Evolutionary conservation across 169 alveolate genomes (phyloP), one percentile per base, ranked within the genome.

Genomic region (Eimeria acervulina): DNA sequence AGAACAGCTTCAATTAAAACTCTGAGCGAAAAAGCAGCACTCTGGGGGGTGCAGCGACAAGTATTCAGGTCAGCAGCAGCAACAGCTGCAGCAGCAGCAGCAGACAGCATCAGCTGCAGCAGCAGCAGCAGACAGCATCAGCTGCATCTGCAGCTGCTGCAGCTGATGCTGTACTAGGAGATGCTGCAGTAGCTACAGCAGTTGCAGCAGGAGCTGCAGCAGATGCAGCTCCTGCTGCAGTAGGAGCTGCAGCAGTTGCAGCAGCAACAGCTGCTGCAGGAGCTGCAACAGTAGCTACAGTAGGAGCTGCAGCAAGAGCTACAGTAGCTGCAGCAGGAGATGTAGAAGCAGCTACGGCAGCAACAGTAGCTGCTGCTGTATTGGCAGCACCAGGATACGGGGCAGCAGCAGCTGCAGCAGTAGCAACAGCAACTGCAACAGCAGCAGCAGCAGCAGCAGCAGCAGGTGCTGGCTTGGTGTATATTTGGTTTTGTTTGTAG

Each of bases 1-100:
- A 98, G 99, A 92, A 98, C 99, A 55, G 99, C 99, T 15, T 98
- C 99, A 5, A 98, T 99, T 33, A 97, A 95, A 93, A 99, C 99
- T 0, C 96, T 97, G 59, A 97, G 97, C 94, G 95, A 38, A 2
- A 91, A 97, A 61, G 99, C 99, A n/a, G 97, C 98, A 19, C 97
- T 99, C 28, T 99, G 99, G 99, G 99, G 99, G 17, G 99, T 99
- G 33, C 99, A 98, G 55, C 97, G 99, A 70, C 96, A 97, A 12
- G 98, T 99, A 0, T 99, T 99, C 96, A 98, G 99, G 96, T 93
- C 23, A 28, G 83, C 47, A 28, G 76, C 33, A 15, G 23, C 76
- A 28, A n/a, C 33, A 63, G 76, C 31, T 10, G 76, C 76, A 63
- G 76, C 76, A 63, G 13, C 76, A 10, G 76, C 76, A 3, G 76